Evolutionary conservation across 208 protist species (phyloP), one percentile per base, ranked within the genome.

Genomic region (Tritrichomonas foetus): DNA sequence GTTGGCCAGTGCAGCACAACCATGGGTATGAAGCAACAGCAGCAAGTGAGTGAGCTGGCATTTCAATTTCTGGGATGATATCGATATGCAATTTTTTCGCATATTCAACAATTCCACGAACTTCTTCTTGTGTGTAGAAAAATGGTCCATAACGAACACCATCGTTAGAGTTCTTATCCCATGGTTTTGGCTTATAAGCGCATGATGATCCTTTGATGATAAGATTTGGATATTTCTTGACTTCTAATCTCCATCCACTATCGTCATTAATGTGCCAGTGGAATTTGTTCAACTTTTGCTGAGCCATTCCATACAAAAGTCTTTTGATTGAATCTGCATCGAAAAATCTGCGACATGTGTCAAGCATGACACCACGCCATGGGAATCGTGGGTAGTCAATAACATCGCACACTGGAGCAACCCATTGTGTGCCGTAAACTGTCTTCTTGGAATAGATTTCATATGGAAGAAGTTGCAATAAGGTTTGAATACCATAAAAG

Each of bases 101-200:
- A 47, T 78, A 78, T 47, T 36, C 9, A 78, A 78, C 69, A 78
- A 78, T 1, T 44, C 44, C 36, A 11, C 36, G 25, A 5, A 78
- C 1, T 78, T 78, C 33, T 9, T 78, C 69, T 78, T 78, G 69
- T 78, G 69, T 78, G 69, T 69, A 69, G n/a, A 47, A 78, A 78
- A 47, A 78, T 78, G 33, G 33, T 9, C 69, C 69, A 47, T 44
- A 47, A 27, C 2, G 69, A 39, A 16, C 44, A 47, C 69, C 69
- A 78, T 78, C 69, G 20, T 44, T 47, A 20, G 9, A 3, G 8
- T 3, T 9, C 8, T 1, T 20, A 47, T 39, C 9, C 69, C 69
- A 44, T 44, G 64, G 64, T 33, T 33, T 69, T 11, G 64, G 64
- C 3, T 5, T 8, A 8, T 11, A 16, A 8, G 13, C 25, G n/a